These are phyloP conservation scores for Geotrichum siamense DNA, from an alignment of 1,139 yeast genomes.

Conservation along the genomic window DNA sequence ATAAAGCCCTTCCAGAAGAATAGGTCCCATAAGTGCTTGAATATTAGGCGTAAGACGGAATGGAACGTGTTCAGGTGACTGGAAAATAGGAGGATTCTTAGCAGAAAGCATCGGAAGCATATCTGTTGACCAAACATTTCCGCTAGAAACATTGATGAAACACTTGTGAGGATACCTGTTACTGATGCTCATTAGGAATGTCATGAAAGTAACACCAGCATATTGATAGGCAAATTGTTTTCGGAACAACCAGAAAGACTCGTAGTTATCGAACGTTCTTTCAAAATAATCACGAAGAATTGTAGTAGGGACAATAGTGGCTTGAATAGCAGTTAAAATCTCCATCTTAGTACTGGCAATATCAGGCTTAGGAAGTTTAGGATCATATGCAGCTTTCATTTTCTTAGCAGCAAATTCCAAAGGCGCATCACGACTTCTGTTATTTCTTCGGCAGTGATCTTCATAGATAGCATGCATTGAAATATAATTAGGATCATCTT, in stretches of 20 bases:
- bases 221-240: conserved; percentile 93
- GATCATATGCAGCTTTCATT: conserved; percentile 87
- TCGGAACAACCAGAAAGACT: conserved; percentile 95
- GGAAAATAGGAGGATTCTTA: conserved; percentile 81
- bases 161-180: conserved; percentile 92
- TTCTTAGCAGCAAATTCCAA: conserved; percentile 80
- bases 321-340: conserved; percentile 81
- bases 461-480: conserved; percentile 88
- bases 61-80: conserved; percentile 92
- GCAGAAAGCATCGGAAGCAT: conserved; percentile 68
- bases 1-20: conserved; percentile 83
- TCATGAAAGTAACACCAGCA: conserved; percentile 89
- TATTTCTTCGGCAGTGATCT: conserved; percentile 67
- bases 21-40: conserved; percentile 88
- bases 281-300: conserved; percentile 66
- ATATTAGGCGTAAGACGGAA: conserved; percentile 94
- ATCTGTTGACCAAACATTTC: conserved; percentile 89
- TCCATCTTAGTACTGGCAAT: conserved; percentile 83
- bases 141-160: conserved; percentile 71
- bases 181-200: conserved; percentile 91
- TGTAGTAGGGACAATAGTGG: conserved; percentile 77
- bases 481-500: conserved; percentile 69
- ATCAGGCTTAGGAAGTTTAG: conserved; percentile 87
- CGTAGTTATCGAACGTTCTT: conserved; percentile 65
- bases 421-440: conserved; percentile 82